These are phyloP conservation scores for Nakazawaea ishiwadae DNA, from an alignment of 805 yeast species.

Conservation along the genomic window DNA sequence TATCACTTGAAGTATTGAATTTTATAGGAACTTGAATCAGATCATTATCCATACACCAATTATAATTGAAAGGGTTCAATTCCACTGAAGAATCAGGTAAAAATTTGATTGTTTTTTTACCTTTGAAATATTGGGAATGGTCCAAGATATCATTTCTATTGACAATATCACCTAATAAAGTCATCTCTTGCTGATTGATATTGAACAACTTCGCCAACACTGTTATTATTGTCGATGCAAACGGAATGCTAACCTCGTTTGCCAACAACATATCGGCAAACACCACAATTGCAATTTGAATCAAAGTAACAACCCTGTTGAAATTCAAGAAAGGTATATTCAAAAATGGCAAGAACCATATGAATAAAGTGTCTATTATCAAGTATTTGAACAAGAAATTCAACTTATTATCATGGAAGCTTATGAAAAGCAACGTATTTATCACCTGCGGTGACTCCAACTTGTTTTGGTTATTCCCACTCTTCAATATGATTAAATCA, in stretches of 20 bases:
- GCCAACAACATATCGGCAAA: slow-evolving; percentile 50
- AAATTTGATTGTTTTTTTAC: slow-evolving; percentile 79
- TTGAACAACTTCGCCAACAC: slow-evolving; percentile 9
- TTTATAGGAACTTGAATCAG: slow-evolving; percentile 60
- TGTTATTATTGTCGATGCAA: slow-evolving; percentile 23
- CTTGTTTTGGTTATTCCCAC: slow-evolving; percentile 27
- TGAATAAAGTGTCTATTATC: slow-evolving; percentile 63
- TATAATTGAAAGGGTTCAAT: slow-evolving; percentile 68
- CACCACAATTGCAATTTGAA: slow-evolving; percentile 43
- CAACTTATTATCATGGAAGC: slow-evolving; percentile 43
- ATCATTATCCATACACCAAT: slow-evolving; percentile 49
- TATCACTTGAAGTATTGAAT: slow-evolving; percentile 68
- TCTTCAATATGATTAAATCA: slow-evolving; percentile 58
- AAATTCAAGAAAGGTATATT: slow-evolving; percentile 74
- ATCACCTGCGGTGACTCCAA: slow-evolving; percentile 15
- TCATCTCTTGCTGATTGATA: slow-evolving; percentile 26
- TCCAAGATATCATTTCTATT: slow-evolving; percentile 34
- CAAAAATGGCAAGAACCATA: slow-evolving; percentile 68
- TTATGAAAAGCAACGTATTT: slow-evolving; percentile 17
- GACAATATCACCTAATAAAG: slow-evolving; percentile 27
- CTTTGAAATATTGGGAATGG: slow-evolving; percentile 67
- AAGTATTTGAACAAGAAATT: slow-evolving; percentile 67
- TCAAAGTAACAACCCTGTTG: slow-evolving; percentile 47
- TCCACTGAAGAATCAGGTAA: slow-evolving; percentile 88
- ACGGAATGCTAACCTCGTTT: slow-evolving; percentile 43